A percentile compares a stretch with the other conserved stretches of the same genome.
Conservation (phyloP, 129 eudicot genomes). For the Calendula officinalis region DNA sequence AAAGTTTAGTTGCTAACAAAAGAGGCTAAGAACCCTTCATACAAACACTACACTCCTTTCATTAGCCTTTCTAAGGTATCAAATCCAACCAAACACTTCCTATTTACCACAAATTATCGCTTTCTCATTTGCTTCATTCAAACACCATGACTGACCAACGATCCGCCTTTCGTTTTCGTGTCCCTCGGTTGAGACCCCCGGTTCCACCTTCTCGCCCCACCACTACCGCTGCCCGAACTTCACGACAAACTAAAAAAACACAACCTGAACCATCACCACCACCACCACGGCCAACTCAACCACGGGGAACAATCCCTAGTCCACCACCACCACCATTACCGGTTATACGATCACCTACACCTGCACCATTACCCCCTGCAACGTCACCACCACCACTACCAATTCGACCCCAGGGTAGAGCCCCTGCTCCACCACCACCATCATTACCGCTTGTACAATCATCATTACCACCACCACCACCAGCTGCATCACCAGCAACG, state of each 20-base stretch:
- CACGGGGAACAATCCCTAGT: background rate
- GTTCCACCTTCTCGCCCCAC: conserved; percentile 31
- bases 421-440: background rate
- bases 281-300: conserved; percentile 1
- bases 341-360: conserved; percentile 3
- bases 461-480: background rate
- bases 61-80: conserved; percentile 41
- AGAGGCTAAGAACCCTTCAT: conserved; percentile 26
- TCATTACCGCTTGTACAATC: background rate
- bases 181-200: conserved; percentile 48
- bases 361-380: background rate
- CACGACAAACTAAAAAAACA: background rate
- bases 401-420: background rate
- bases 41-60: background rate
- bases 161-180: conserved; percentile 49
- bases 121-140: conserved; percentile 2
- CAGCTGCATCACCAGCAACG: background rate
- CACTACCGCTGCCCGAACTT: conserved; percentile 6
- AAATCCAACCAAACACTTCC: conserved; percentile 5
- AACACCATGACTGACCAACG: conserved; percentile 55
- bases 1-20: conserved; percentile 21
- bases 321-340: conserved; percentile 1
- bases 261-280: conserved; percentile 10
- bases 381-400: background rate
- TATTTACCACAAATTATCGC: conserved; percentile 25